Evolutionary conservation across 75 land plant species (phyloP), one percentile per base, ranked within the genome.

Genomic region (Pseudotsuga menziesii): DNA sequence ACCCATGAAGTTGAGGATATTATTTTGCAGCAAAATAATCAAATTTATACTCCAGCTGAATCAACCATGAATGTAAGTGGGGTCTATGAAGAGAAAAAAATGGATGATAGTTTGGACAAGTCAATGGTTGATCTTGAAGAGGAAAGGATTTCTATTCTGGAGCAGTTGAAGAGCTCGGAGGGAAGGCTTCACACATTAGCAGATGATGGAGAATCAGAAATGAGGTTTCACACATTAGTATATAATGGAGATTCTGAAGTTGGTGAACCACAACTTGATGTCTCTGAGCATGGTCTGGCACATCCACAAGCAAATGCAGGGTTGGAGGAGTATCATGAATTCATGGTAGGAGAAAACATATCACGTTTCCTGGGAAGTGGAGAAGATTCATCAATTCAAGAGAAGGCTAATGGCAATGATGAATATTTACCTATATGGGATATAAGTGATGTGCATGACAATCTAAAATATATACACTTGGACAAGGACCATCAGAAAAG

Each of bases 101-200:
- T 73, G 22, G 75, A 73, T 44, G 75, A 73, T 73, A 73, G 75
- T 32, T 73, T 73, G 26, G 57, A 62, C 19, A 72, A 80, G 19
- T 61, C 57, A 6, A 62, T 80, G 77, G n/a, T 72, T 44, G 82
- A 74, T 59, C 79, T 85, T 80, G 87, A 88, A 80, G 80, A 82
- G 64, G 89, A 88, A 61, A 82, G 72, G 73, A 32, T 59, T 54
- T 77, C 82, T 44, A 88, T 88, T 57, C 76, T 66, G 22, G 57
- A 80, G 27, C 57, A 77, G 20, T 71, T 88, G 64, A 80, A 82
- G 23, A 75, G 66, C 59, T 69, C 85, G 44, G 87, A 88, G 78
- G 61, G 78, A 63, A 85, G 70, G 78, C 84, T 87, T 77, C 61
- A 61, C 58, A 22, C 77, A 27, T 81, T 84, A 23, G 84, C 89